Evolutionary conservation across 2,329 filamentous ascomycete species (phyloP), one percentile per base, ranked within the genome.

Genomic region (Diaporthe sp.): DNA sequence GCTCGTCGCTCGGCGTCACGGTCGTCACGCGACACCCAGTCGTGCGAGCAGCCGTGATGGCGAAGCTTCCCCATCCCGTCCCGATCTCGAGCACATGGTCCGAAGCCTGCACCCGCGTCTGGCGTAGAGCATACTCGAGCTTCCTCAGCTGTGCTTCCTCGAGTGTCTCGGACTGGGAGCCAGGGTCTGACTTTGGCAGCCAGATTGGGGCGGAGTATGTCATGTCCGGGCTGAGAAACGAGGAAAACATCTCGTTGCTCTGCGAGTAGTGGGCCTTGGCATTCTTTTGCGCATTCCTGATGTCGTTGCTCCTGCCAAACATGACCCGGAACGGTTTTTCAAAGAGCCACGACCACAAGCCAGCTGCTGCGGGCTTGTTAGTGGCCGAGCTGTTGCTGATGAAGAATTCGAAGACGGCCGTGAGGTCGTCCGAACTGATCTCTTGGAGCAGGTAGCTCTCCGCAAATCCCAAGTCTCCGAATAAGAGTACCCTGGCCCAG

Each of bases 1-100:
- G 76, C 58, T 77, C 74, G 7, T 34, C 53, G 28, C 74, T 77
- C 5, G 55, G 67, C 51, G 74, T 76, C 37, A 76, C 70, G 19
- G 76, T 77, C 39, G 74, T 77, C 55, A 77, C 76, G 39, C 58
- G 74, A 42, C 76, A 77, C 15, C 74, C 76, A 2, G 76, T 74
- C 25, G 34, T 62, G 4, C 55, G 65, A 13, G 69, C 71, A n/a
- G 76, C 76, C 46, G 65, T n/a, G 25, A 77, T 77, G 51, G 74
- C 62, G 31, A 77, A 77, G 59, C 76, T 77, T 55, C 76, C 74
- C 76, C 74, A 77, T 17, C 76, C 76, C 12, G 74, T 76, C 34
- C 76, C 76, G 31, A 77, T 75, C 58, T 77, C 76, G 49, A 77
- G 76, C 34, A 77, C 76, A 17, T 76, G 76, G 44, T 77, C 76